Evolutionary conservation across 345 rosid species (phyloP).

Genomic region (Corchorus capsularis): DNA sequence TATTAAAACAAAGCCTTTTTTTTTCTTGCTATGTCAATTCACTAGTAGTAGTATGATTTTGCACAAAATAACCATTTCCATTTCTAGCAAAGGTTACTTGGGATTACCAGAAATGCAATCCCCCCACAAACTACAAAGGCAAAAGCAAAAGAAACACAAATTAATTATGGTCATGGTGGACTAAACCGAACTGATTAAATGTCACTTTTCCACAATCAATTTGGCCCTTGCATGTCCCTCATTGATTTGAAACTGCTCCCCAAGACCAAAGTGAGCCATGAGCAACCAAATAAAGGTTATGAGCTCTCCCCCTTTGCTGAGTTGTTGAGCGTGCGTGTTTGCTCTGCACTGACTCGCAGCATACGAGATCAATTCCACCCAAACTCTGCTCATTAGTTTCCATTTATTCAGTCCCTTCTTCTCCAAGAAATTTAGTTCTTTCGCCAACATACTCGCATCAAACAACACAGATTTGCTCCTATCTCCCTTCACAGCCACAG

Average conservation of each 20-base stretch:
- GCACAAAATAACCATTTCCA: not conserved
- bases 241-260: conserved; percentile 55
- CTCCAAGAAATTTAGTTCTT: conserved; percentile 37
- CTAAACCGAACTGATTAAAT: not conserved
- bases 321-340: conserved; percentile 56
- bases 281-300: conserved; percentile 64
- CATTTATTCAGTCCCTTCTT: conserved; percentile 33
- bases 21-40: not conserved
- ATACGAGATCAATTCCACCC: conserved; percentile 62
- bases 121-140: not conserved
- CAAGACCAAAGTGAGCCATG: conserved; percentile 78
- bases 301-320: conserved; percentile 69
- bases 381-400: conserved; percentile 53
- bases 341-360: conserved; percentile 63
- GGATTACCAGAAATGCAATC: not conserved
- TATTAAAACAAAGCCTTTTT: not conserved
- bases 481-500: conserved; percentile 53
- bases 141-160: not conserved
- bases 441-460: conserved; percentile 59
- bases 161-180: not conserved
- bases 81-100: not conserved
- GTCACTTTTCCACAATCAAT: conserved; percentile 45
- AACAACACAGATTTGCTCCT: conserved; percentile 64
- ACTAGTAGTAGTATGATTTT: not conserved
- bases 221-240: conserved; percentile 61